Base-by-base conservation (phyloP, 208 protist genomes). In the Herpetomonas samuelpessoai region DNA sequence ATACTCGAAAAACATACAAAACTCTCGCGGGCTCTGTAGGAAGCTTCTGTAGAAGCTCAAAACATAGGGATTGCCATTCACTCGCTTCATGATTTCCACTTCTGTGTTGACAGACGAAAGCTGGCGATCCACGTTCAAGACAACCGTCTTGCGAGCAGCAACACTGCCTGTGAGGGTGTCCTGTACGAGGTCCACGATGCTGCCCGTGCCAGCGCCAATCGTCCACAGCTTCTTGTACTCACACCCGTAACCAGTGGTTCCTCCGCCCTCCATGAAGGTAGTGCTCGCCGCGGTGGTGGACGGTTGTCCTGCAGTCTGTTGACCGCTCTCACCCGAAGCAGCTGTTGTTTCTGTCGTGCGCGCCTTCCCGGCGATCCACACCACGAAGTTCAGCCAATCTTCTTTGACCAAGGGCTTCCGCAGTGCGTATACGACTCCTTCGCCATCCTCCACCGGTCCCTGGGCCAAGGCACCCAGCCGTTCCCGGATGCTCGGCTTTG, bases 1-100 rank as follows among this genome's bases (percentile, higher is more conserved):
- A 65, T 74, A 83, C 62, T 84, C 72, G 16, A 87, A 76, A 22
- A 71, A 71, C 38, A 90, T 79, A 48, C 76, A 81, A 19, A 82
- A 65, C 38, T 76, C 50, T 39, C 30, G 41, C 4, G 55, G 60
- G 25, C 19, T 63, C 0, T 62, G 60, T 0, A 41, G 50, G 39
- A 67, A 77, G 50, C 62, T 66, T 22, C 64, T 64, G 18, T 76
- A 51, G 57, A 78, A 91, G 4, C 74, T 14, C 3, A 91, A 49
- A 21, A 91, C 81, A 50, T 77, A 67, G 28, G 75, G 68, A 58
- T 72, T 68, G 26, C 51, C 47, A 22, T 52, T 68, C 21, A 66
- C 21, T 6, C 68, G 24, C 24, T 74, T 66, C 54, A 91, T 79
- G 39, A 73, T 72, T 39, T 84, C 69, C 54, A 88, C 78, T 53